Evolutionary conservation across 805 yeast species (phyloP).

Genomic region (Suhomyces emberorum): DNA sequence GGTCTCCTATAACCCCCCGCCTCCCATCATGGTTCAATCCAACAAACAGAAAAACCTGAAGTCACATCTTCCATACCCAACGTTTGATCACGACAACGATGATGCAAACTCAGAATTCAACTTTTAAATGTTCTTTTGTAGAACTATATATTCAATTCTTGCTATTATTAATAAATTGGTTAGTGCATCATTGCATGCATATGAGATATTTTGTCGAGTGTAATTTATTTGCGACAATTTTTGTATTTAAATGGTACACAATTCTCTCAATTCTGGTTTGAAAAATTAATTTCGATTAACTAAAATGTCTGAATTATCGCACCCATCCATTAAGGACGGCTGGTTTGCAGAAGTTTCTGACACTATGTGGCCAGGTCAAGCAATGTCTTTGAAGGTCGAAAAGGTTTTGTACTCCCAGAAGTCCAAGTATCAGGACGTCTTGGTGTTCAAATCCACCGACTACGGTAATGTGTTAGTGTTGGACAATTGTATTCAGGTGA

Average conservation of each 20-base stretch:
- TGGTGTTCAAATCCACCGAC: slow-evolving; percentile 87
- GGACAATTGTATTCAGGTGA: slow-evolving; percentile 92
- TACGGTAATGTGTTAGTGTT: slow-evolving; percentile 94
- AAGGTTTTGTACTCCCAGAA: slow-evolving; percentile 80
- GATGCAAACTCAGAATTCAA: slow-evolving; percentile 23
- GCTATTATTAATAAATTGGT: too few species aligned
- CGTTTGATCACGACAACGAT: slow-evolving; percentile 12
- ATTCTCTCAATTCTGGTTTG: too few species aligned
- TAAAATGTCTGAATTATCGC: slow-evolving; percentile 34
- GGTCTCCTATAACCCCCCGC: too few species aligned
- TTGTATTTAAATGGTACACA: too few species aligned
- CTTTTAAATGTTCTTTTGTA: too few species aligned
- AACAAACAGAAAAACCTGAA: neutral
- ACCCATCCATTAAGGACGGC: slow-evolving; percentile 71
- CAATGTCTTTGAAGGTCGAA: slow-evolving; percentile 86
- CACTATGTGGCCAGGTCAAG: slow-evolving; percentile 99
- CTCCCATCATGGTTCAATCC: too few species aligned
- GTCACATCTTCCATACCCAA: slow-evolving; percentile 7
- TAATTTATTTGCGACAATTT: too few species aligned
- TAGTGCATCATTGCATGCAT: too few species aligned
- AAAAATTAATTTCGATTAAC: too few species aligned
- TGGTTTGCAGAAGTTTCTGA: slow-evolving; percentile 96
- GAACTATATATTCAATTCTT: too few species aligned
- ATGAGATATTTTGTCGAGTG: too few species aligned
- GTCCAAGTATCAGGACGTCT: slow-evolving; percentile 89